Percentiles rank a stretch among this genome's conserved stretches.
Conservation (phyloP, 1,284 basidiomycete genomes). For the Grifola frondosa region DNA sequence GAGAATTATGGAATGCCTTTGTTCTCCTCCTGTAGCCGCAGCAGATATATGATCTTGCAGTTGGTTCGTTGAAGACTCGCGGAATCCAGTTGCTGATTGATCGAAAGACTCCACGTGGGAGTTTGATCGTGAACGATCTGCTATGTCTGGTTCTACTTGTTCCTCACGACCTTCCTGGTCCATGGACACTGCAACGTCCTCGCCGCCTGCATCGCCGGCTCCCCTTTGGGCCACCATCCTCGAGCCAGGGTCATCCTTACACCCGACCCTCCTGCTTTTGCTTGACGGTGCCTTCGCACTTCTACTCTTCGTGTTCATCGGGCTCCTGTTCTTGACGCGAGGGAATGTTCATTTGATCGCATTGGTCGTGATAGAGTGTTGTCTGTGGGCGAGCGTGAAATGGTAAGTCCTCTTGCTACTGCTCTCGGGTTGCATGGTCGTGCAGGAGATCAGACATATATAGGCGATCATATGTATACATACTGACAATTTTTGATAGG, state of each 20-base stretch:
- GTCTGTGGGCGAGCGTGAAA: constrained; percentile 75
- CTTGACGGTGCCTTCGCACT: constrained; percentile 59
- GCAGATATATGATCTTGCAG: too few species aligned
- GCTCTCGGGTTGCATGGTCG: background rate
- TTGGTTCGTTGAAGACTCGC: too few species aligned
- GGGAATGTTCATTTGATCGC: constrained; percentile 64
- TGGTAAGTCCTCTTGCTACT: constrained; percentile 46
- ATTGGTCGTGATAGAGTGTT: constrained; percentile 61
- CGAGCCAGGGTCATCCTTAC: constrained; percentile 69
- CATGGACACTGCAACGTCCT: too few species aligned
- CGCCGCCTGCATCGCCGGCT: too few species aligned
- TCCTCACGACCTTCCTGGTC: too few species aligned
- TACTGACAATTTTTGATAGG: constrained; percentile 22
- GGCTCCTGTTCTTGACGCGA: constrained; percentile 52
- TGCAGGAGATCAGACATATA: background rate
- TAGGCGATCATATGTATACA: too few species aligned
- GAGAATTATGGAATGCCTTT: too few species aligned
- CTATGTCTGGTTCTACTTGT: too few species aligned
- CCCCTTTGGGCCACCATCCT: constrained; percentile 59
- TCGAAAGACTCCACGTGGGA: too few species aligned
- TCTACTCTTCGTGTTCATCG: constrained; percentile 58
- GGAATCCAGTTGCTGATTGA: too few species aligned
- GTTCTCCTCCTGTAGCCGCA: too few species aligned
- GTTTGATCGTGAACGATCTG: too few species aligned
- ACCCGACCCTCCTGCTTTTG: constrained; percentile 64